Percentiles rank a stretch among this genome's conserved stretches.
Evolutionary conservation across 2,329 filamentous ascomycete genomes (phyloP).

Genomic region (Biscogniauxia mediterranea): DNA sequence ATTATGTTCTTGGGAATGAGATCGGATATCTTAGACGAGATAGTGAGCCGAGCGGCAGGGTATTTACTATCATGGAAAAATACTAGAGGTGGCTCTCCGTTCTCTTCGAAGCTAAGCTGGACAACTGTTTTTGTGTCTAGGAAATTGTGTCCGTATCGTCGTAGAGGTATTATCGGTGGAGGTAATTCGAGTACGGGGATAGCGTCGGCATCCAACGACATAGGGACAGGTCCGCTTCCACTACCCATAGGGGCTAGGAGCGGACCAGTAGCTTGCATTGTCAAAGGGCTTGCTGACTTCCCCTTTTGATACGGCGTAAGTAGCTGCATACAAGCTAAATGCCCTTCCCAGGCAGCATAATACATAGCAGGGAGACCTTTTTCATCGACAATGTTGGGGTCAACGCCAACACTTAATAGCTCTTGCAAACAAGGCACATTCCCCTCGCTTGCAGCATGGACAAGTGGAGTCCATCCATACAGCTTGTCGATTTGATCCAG

Average conservation of each 20-base stretch:
- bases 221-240: conserved; percentile 54
- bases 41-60: conserved; percentile 88
- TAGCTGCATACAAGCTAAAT: conserved; percentile 89
- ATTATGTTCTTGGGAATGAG: conserved; percentile 95
- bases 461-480: conserved; percentile 95
- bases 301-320: conserved; percentile 61
- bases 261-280: conserved; percentile 39
- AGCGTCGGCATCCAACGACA: conserved; percentile 76
- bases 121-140: conserved; percentile 96
- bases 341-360: conserved; percentile 97
- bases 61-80: conserved; percentile 98
- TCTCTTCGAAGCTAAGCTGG: conserved; percentile 83
- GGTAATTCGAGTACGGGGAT: conserved; percentile 91
- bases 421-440: conserved; percentile 85
- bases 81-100: conserved; percentile 72
- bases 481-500: conserved; percentile 92
- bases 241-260: conserved; percentile 44
- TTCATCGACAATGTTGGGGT: conserved; percentile 81
- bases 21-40: conserved; percentile 94
- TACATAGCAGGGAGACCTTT: conserved; percentile 95
- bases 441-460: conserved; percentile 94
- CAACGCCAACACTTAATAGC: conserved; percentile 74
- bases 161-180: conserved; percentile 90
- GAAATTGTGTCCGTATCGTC: conserved; percentile 97
- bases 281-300: conserved; percentile 43